Evolutionary conservation across 345 rosid genomes (phyloP).

Genomic region (Physaria fendleri): DNA sequence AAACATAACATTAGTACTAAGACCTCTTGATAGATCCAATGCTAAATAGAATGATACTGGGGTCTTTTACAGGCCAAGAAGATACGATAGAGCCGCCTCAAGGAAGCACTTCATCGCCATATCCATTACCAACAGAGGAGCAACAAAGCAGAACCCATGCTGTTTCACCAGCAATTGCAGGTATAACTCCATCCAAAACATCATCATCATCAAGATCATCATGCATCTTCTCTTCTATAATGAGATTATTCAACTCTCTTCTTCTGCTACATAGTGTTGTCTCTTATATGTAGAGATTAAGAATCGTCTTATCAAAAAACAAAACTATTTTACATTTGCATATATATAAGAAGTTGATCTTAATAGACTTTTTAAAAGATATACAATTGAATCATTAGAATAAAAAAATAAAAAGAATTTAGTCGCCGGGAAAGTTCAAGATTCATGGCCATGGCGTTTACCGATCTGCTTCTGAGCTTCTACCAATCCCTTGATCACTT

Average conservation of each 20-base stretch:
- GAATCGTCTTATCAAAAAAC: constrained; percentile 7
- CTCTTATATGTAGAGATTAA: constrained; percentile 22
- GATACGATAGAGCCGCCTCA: constrained; percentile 33
- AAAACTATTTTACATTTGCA: constrained; percentile 13
- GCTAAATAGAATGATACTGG: background rate
- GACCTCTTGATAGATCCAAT: background rate
- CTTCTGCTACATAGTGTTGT: constrained; percentile 25
- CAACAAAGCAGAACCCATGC: constrained; percentile 53
- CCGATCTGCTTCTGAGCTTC: constrained; percentile 44
- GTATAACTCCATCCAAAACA: constrained; percentile 60
- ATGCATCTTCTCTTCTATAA: constrained; percentile 27
- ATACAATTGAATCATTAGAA: background rate
- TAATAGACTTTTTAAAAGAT: background rate
- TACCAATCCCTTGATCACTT: constrained; percentile 40
- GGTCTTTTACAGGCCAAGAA: constrained; percentile 51
- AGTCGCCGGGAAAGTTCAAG: constrained; percentile 1
- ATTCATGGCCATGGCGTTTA: constrained; percentile 32
- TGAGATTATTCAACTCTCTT: constrained; percentile 30
- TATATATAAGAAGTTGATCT: constrained; percentile 5
- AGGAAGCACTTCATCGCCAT: constrained; percentile 33
- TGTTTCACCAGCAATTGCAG: constrained; percentile 80
- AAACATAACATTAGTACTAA: background rate
- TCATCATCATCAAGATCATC: constrained; percentile 25
- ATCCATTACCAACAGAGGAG: constrained; percentile 67
- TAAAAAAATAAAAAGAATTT: background rate